phyloP scores from a whole-genome alignment of 2,329 filamentous ascomycete species.

The Tolypocladium ovalisporum region DNA sequence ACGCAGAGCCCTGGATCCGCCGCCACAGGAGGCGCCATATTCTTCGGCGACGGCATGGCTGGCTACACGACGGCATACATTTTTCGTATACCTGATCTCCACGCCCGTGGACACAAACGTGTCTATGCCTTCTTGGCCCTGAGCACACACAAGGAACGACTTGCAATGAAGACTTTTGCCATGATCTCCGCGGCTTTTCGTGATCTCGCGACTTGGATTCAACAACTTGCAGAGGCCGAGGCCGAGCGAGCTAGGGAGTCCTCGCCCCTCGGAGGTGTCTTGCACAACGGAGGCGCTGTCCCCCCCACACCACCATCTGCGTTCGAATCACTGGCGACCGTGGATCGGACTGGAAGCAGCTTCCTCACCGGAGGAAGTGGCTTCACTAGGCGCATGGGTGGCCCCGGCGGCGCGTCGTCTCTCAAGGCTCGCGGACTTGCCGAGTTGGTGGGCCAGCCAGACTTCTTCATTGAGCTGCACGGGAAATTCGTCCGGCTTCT shows the following conservation, averaged over 20 bases:
- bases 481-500: constrained; percentile 52
- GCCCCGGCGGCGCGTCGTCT: constrained; percentile 42
- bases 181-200: constrained; percentile 51
- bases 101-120: constrained; percentile 57
- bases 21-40: constrained; percentile 53
- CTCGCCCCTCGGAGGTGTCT: constrained; percentile 26
- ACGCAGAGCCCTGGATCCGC: constrained; percentile 42
- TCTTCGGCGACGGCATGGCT: constrained; percentile 54
- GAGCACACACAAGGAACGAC: constrained; percentile 52
- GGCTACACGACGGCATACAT: constrained; percentile 62
- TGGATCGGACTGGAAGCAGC: constrained; percentile 37
- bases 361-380: constrained; percentile 46
- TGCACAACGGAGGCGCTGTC: constrained; percentile 24
- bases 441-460: constrained; percentile 54
- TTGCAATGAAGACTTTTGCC: constrained; percentile 55
- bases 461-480: constrained; percentile 59
- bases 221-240: constrained; percentile 51
- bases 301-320: constrained; percentile 14
- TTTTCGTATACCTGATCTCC: constrained; percentile 57
- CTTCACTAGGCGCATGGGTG: constrained; percentile 47
- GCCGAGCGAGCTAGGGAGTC: constrained; percentile 43
- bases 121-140: constrained; percentile 58
- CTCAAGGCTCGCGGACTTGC: constrained; percentile 50
- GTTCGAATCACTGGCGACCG: constrained; percentile 18
- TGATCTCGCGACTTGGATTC: constrained; percentile 56